Evolutionary conservation across 495 filamentous ascomycete species (phyloP).

Genomic region (Penicillium verhagenii): DNA sequence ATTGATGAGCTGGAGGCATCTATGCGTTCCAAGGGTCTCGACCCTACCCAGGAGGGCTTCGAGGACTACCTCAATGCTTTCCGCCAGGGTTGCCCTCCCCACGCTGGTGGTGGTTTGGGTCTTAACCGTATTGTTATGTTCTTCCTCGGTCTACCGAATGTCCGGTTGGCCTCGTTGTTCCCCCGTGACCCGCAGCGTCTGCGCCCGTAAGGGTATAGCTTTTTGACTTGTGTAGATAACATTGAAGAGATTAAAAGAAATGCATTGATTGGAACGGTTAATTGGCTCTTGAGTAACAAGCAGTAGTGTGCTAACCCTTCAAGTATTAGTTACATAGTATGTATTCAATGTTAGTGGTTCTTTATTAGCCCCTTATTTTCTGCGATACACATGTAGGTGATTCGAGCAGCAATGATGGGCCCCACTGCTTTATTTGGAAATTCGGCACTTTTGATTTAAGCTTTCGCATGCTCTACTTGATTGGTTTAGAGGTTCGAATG

Average conservation of each 20-base stretch:
- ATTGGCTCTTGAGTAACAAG: too few relatives aligned
- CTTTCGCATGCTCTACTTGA: neutral
- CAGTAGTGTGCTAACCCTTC: too few relatives aligned
- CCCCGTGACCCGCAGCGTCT: constrained; percentile 84
- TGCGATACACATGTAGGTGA: too few relatives aligned
- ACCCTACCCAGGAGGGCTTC: constrained; percentile 70
- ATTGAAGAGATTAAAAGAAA: constrained; percentile 11
- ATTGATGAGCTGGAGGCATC: constrained; percentile 64
- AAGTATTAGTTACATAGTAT: too few relatives aligned
- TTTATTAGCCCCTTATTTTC: too few relatives aligned
- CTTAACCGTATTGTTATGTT: constrained; percentile 87
- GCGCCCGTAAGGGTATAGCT: constrained; percentile 52
- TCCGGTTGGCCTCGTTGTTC: constrained; percentile 75
- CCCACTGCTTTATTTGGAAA: neutral
- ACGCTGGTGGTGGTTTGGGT: constrained; percentile 85
- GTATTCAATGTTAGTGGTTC: too few relatives aligned
- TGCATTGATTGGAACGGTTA: constrained; percentile 14
- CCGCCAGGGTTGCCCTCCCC: constrained; percentile 72
- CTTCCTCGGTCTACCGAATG: constrained; percentile 79
- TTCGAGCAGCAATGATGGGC: too few relatives aligned
- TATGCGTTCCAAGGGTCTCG: constrained; percentile 70
- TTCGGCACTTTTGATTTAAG: neutral
- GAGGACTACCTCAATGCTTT: constrained; percentile 85
- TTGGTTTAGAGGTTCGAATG: too few relatives aligned
- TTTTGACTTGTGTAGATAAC: constrained; percentile 17